Evolutionary conservation across 2,329 filamentous ascomycete species (phyloP), one percentile per base, ranked within the genome.

Genomic region (Daldinia eschscholtzii): DNA sequence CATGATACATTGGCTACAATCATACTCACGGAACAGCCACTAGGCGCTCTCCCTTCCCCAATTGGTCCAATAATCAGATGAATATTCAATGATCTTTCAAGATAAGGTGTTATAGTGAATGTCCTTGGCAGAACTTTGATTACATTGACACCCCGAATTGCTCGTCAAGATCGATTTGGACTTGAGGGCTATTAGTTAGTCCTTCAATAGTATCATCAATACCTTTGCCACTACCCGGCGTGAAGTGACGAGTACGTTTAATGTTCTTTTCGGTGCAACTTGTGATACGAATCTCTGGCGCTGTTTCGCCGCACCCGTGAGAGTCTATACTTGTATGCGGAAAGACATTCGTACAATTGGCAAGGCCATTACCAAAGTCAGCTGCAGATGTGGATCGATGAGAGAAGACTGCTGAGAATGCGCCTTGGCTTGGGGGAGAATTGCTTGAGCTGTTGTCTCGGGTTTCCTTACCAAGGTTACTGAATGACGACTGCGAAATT

Each of bases 171-270:
- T 65, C 72, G 52, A 71, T 70, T 57, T 71, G 72, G 33, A 75
- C 58, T 39, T 72, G 75, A 6, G 81, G 80, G 61, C 79, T 82
- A n/a, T 65, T 71, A 28, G 79, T 78, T 12, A 79, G 79, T 37
- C 81, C 80, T 67, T 85, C 83, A 46, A 86, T 81, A 57, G 86
- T 83, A 20, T 83, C 82, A 42, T 85, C 85, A 15, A 85, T 81
- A 7, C 75, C 81, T 69, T 81, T 84, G n/a, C 78, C 74, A 39
- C 84, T 82, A 2, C 79, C 79, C 6, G 84, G 83, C 0, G 84
- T 86, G 56, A 84, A 83, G 57, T 82, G 79, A 12, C 84, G 81
- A 62, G 77, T 76, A 37, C 86, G 81, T 72, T 87, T 88, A 42
- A 73, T 71, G n/a, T 80, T 77, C 44, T 80, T 82, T 9, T 82